Evolutionary conservation across 2,329 filamentous ascomycete species (phyloP), one percentile per base, ranked within the genome.

Genomic region (Neocatenulostroma microsporum): DNA sequence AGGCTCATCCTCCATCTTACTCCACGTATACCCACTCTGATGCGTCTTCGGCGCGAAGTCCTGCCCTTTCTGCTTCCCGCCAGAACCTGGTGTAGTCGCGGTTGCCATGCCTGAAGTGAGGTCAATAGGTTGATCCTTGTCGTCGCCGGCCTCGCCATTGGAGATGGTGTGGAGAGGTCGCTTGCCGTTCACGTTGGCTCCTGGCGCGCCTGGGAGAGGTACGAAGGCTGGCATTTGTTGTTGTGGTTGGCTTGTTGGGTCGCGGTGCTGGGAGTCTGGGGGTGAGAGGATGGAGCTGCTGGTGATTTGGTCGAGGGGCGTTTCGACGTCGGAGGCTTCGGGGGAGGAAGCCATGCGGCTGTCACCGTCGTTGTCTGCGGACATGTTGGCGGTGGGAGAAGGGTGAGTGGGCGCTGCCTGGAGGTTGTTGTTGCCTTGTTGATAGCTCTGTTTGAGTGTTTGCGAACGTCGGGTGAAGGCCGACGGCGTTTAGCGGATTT

Each of bases 321-420:
- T 42, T 21, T 48, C 43, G 39, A 48, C 48, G 34, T 61, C 61
- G 18, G 59, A 41, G 35, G 31, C 57, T 11, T 64, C 64, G 30
- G 56, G 50, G 6, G 58, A 54, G 29, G 68, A 72, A 42, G 68
- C 64, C 73, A 76, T 76, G 41, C 68, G 69, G 20, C 68, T 73
- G 60, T 76, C 72, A 28, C 70, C 70, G 55, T 74, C 72, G 48
- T 50, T 56, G 50, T 76, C 71, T 17, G 37, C 48, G 41, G 42
- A 41, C 47, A 67, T 65, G 60, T 11, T 41, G 26, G 34, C 12
- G 23, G 11, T 39, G 24, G 17, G 14, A 10, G 20, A 9, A 7
- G 8, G 27, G 13, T 14, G 21, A 24, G 11, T 8, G 21, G 32
- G 11, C 7, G 6, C 8, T 24, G 19, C 19, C 21, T 34, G 32